Conservation (phyloP, 768 basidiomycete genomes). For the Obba rivulosa region DNA sequence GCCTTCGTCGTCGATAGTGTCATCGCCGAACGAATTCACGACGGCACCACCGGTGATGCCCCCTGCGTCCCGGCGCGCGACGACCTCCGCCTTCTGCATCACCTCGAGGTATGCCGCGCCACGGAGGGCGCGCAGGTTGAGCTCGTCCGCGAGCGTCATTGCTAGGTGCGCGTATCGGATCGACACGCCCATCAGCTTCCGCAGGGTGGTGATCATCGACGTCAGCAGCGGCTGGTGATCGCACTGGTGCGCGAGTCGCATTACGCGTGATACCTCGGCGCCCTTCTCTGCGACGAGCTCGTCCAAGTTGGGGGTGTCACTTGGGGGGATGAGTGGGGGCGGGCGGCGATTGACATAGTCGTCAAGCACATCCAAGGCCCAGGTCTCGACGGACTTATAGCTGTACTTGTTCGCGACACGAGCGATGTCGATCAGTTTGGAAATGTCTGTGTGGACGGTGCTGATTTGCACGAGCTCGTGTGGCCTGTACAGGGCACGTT, state of each 20-base stretch:
- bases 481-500: slow-evolving; percentile 38
- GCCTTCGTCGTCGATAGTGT: slow-evolving; percentile 33
- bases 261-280: slow-evolving; percentile 35
- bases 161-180: slow-evolving; percentile 67
- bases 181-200: slow-evolving; percentile 56
- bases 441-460: slow-evolving; percentile 44
- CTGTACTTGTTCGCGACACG: slow-evolving; percentile 68
- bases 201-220: slow-evolving; percentile 54
- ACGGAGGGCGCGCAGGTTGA: slow-evolving; percentile 51
- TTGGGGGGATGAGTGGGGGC: slow-evolving; percentile 39
- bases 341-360: slow-evolving; percentile 57
- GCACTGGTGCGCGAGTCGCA: slow-evolving; percentile 65
- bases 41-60: slow-evolving; percentile 10
- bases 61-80: slow-evolving; percentile 22
- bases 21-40: slow-evolving; percentile 23
- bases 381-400: slow-evolving; percentile 69
- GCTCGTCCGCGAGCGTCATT: slow-evolving; percentile 69
- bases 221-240: slow-evolving; percentile 53
- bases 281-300: slow-evolving; percentile 6
- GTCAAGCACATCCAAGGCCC: slow-evolving; percentile 71
- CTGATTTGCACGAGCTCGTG: slow-evolving; percentile 50
- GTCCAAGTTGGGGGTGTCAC: slow-evolving; percentile 27
- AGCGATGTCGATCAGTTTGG: slow-evolving; percentile 55
- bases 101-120: slow-evolving; percentile 69
- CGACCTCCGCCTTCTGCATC: slow-evolving; percentile 54